Evolutionary conservation across 108 stramenopile species (phyloP).

Genomic region (Poteriospumella lacustris): DNA sequence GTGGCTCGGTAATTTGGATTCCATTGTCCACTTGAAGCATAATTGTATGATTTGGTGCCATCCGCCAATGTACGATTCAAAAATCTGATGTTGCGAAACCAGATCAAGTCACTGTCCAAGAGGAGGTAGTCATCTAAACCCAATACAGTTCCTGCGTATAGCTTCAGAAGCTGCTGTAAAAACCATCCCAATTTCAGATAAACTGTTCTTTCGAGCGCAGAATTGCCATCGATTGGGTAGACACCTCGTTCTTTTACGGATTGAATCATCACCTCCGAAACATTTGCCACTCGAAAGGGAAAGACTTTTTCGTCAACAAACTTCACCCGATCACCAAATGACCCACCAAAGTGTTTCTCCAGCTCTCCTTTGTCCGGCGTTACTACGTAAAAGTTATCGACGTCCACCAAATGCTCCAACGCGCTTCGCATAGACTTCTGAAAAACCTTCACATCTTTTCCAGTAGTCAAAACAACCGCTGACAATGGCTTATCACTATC

Average conservation of each 20-base stretch:
- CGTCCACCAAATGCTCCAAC: background rate
- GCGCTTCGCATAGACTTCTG: background rate
- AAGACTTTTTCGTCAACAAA: background rate
- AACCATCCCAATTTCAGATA: background rate
- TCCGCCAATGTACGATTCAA: background rate
- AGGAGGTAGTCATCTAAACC: background rate
- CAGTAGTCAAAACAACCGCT: background rate
- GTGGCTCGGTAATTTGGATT: constrained; percentile 1
- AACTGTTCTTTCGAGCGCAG: background rate
- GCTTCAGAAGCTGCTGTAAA: background rate
- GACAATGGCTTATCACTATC: background rate
- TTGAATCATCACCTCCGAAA: background rate
- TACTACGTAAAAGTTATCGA: constrained; percentile 1
- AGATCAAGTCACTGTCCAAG: background rate
- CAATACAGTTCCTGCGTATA: constrained; percentile 2
- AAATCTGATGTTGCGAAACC: constrained; percentile 13
- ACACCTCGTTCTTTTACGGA: background rate
- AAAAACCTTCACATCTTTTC: background rate
- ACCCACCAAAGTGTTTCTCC: background rate
- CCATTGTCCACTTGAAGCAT: background rate
- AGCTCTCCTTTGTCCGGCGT: background rate
- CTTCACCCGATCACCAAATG: background rate
- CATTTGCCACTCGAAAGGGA: background rate
- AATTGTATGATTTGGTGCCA: background rate
- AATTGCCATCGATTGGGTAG: background rate